Evolutionary conservation across 2,329 filamentous ascomycete genomes (phyloP), one percentile per base, ranked within the genome.

Genomic region (Trichoderma hamatum): DNA sequence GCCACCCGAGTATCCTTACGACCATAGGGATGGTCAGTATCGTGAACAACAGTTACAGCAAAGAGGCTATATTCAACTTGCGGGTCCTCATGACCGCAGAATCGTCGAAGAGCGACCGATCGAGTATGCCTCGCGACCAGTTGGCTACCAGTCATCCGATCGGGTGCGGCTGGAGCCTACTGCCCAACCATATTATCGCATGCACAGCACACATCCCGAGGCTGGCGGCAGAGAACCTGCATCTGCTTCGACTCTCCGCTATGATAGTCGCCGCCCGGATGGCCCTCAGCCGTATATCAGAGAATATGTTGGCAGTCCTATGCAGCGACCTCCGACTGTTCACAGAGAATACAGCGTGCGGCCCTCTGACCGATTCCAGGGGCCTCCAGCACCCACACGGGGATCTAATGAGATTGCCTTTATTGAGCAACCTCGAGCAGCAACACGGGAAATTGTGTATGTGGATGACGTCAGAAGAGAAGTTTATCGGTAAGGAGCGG

Each of bases 101-200:
- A 75, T 80, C 65, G 75, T 81, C 28, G 83, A 86, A 32, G 85
- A 85, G 21, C 72, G 79, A 2, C 80, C 85, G 3, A 81, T 84
- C 43, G 87, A 89, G 68, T 88, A 88, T 71, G 75, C 85, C 52
- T 74, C 85, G 52, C 82, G 89, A 68, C 82, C 88, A 36, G 76
- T 86, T 30, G 91, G 89, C 75, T 85, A 88, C 39, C 85, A 88
- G 58, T 88, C 89, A 24, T 76, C 78, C 54, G 85, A 85, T 59
- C 69, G 78, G 66, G 71, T 80, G 36, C 79, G 81, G 46, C 84
- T 83, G 70, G 81, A 83, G 63, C 72, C 80, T n/a, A 76, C 79
- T 16, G 76, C 79, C 28, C 73, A 75, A 67, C 80, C 82, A 34
- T 85, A 85, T 72, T 78, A 80, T 30, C 80, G 83, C 71, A 75